These are phyloP conservation scores for Astragalus glycyphyllos DNA, from an alignment of 306 rosid genomes.

Conservation along the genomic window DNA sequence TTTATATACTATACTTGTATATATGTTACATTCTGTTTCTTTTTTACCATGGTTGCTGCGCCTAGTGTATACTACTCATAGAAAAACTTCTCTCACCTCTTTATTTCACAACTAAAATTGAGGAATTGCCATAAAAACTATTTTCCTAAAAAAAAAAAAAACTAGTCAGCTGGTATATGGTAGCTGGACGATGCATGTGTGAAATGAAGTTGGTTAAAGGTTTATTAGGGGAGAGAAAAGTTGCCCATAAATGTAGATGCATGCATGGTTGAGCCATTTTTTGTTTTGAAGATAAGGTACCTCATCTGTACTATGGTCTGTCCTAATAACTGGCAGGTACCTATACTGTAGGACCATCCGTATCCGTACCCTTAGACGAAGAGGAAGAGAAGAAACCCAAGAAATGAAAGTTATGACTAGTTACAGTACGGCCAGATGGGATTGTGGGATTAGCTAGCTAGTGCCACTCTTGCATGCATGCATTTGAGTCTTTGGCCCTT, in stretches of 20 bases:
- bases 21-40: too few species aligned
- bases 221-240: neutral
- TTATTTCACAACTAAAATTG: too few species aligned
- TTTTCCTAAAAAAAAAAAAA: too few species aligned
- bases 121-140: too few species aligned
- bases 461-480: slow-evolving; percentile 24
- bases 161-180: too few species aligned
- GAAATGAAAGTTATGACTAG: slow-evolving; percentile 28
- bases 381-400: slow-evolving; percentile 26
- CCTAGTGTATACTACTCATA: too few species aligned
- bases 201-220: too few species aligned
- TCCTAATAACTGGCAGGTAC: slow-evolving; percentile 70
- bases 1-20: too few species aligned
- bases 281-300: slow-evolving; percentile 27
- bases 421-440: slow-evolving; percentile 1
- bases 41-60: too few species aligned
- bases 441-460: slow-evolving; percentile 36
- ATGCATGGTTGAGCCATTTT: slow-evolving; percentile 20
- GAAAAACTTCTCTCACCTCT: too few species aligned
- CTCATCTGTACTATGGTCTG: slow-evolving; percentile 34
- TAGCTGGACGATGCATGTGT: too few species aligned
- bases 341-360: slow-evolving; percentile 56
- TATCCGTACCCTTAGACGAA: slow-evolving; percentile 46
- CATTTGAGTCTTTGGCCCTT: neutral
- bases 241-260: slow-evolving; percentile 40